A percentile compares a stretch with the other conserved stretches of the same genome.
Conservation (phyloP, 345 rosid genomes). For the Hirschfeldia incana region DNA sequence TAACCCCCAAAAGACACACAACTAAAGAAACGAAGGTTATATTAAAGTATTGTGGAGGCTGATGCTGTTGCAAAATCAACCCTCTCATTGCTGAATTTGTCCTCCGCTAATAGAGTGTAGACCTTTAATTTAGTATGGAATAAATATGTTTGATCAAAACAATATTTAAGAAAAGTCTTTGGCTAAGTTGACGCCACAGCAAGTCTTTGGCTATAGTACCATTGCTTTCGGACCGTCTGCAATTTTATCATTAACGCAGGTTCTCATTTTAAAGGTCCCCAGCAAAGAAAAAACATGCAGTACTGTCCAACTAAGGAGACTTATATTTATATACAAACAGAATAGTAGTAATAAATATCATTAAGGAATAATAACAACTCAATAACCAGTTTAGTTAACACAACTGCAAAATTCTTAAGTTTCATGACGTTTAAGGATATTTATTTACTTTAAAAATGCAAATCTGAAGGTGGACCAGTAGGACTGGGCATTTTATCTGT, state of each 20-base stretch:
- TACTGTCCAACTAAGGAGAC: background rate
- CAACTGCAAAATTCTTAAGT: background rate
- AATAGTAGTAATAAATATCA: background rate
- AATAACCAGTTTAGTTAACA: background rate
- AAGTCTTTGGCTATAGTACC: background rate
- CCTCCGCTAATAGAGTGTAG: too few species aligned
- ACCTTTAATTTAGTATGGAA: too few species aligned
- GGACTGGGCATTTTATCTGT: too few species aligned
- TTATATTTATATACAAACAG: background rate
- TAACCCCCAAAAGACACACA: too few species aligned
- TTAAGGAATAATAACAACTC: background rate
- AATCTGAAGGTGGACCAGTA: too few species aligned
- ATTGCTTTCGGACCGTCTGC: background rate
- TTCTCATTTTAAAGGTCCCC: background rate
- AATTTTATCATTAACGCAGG: background rate
- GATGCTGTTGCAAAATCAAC: too few species aligned
- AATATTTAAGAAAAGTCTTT: too few species aligned
- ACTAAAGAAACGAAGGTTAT: too few species aligned
- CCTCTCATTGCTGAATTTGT: background rate
- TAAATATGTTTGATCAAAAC: too few species aligned
- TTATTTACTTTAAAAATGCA: too few species aligned
- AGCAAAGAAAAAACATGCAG: slow-evolving; percentile 3
- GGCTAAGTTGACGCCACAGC: background rate
- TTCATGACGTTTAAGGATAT: too few species aligned
- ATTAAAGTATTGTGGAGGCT: too few species aligned